Conservation (phyloP, 2,329 filamentous ascomycete genomes). For the Tolypocladium guangdongense region DNA sequence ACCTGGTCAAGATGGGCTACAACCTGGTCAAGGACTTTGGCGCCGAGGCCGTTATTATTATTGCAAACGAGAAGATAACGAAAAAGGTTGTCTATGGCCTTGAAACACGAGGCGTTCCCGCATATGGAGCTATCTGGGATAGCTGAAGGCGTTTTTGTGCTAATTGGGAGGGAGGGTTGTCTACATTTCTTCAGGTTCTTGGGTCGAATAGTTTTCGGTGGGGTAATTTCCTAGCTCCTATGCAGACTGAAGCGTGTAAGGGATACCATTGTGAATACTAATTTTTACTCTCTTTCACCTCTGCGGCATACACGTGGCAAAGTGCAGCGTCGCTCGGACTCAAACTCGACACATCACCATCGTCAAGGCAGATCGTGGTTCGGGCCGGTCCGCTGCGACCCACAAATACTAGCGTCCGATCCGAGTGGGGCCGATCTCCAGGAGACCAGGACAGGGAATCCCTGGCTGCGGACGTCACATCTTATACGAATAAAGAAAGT, state of each 20-base stretch:
- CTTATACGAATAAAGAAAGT: not conserved
- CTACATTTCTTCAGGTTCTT: not conserved
- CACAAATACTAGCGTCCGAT: not conserved
- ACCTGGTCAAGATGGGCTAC: constrained; percentile 38
- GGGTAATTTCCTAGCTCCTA: not conserved
- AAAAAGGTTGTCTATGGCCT: constrained; percentile 58
- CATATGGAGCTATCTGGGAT: constrained; percentile 68
- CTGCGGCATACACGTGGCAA: not conserved
- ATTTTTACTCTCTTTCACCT: not conserved
- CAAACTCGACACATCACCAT: not conserved
- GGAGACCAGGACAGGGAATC: too few species aligned
- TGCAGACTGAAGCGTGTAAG: not conserved
- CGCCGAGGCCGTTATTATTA: constrained; percentile 61
- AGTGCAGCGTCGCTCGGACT: not conserved
- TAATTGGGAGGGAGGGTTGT: not conserved
- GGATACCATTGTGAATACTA: not conserved
- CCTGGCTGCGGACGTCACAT: too few species aligned
- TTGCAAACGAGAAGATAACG: constrained; percentile 59
- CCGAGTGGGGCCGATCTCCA: not conserved
- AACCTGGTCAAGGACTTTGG: constrained; percentile 45
- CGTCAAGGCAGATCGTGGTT: not conserved
- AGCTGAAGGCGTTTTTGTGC: constrained; percentile 14
- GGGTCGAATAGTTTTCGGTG: not conserved
- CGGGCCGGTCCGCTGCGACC: not conserved
- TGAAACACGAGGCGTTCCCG: constrained; percentile 53